A percentile compares a stretch with the other conserved stretches of the same genome.
These are phyloP conservation scores for Lentinula detonsa DNA, from an alignment of 768 basidiomycete genomes.

Conservation along the genomic window DNA sequence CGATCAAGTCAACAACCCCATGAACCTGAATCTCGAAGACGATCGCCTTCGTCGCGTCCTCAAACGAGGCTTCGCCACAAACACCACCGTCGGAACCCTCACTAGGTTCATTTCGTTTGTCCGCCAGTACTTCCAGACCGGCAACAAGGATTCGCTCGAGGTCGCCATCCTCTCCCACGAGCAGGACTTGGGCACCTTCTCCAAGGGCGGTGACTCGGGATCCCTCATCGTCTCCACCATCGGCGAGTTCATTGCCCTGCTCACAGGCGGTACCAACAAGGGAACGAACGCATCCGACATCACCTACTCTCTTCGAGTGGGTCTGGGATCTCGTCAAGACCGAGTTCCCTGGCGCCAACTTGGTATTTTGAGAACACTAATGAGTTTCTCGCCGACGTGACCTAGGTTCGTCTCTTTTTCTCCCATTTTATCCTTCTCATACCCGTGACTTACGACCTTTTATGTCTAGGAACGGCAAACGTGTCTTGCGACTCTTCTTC, in stretches of 20 bases:
- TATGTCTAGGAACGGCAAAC: not conserved
- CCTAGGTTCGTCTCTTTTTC: constrained; percentile 9
- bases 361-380: constrained; percentile 7
- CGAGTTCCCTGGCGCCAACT: constrained; percentile 17
- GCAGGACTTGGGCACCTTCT: constrained; percentile 21
- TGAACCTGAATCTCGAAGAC: constrained; percentile 22
- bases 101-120: constrained; percentile 25
- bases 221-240: constrained; percentile 22
- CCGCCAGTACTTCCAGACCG: constrained; percentile 18
- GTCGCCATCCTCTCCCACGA: constrained; percentile 20
- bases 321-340: constrained; percentile 19
- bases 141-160: constrained; percentile 21
- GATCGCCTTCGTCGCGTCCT: constrained; percentile 27
- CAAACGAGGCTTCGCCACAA: constrained; percentile 28
- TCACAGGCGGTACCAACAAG: constrained; percentile 20
- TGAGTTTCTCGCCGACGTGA: not conserved
- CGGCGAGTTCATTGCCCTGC: constrained; percentile 25
- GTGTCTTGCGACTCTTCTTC: not conserved
- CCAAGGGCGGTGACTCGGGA: constrained; percentile 31
- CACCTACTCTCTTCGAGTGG: constrained; percentile 29
- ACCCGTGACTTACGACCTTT: not conserved
- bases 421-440: constrained; percentile 1
- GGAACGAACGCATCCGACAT: constrained; percentile 20
- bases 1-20: constrained; percentile 21
- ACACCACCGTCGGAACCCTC: constrained; percentile 29